These are phyloP conservation scores for Raphanus sativus DNA, from an alignment of 345 rosid species.

Conservation along the genomic window DNA sequence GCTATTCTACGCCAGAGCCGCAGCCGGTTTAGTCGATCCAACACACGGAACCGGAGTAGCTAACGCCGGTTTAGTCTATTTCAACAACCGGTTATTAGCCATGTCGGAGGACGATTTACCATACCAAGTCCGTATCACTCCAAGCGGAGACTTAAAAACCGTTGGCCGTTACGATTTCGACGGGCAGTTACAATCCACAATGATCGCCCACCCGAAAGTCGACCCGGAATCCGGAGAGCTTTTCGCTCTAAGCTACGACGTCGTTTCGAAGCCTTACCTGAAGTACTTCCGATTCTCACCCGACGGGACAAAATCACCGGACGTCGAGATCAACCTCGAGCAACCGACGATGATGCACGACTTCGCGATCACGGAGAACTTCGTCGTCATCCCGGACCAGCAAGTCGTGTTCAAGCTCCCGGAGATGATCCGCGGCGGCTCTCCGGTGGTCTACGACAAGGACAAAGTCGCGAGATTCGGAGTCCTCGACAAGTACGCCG, in stretches of 20 bases:
- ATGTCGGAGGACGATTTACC: conserved; percentile 95
- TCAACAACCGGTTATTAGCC: conserved; percentile 64
- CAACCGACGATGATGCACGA: conserved; percentile 91
- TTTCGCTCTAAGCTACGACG: conserved; percentile 81
- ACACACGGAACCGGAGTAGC: conserved; percentile 74
- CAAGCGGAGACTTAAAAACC: conserved; percentile 62
- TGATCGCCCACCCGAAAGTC: conserved; percentile 93
- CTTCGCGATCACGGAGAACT: conserved; percentile 73
- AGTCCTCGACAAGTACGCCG: conserved; percentile 63
- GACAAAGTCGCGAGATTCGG: conserved; percentile 72
- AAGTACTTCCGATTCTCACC: conserved; percentile 73
- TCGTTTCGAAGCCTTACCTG: conserved; percentile 67
- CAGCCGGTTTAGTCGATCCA: conserved; percentile 63
- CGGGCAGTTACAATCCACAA: conserved; percentile 59
- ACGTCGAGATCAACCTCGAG: conserved; percentile 65
- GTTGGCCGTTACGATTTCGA: conserved; percentile 62
- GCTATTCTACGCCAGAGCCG: conserved; percentile 73
- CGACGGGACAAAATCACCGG: conserved; percentile 59
- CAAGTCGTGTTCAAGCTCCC: conserved; percentile 81
- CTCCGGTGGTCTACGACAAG: conserved; percentile 81
- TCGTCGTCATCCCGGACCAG: conserved; percentile 82
- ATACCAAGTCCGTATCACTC: conserved; percentile 65
- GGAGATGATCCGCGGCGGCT: conserved; percentile 81
- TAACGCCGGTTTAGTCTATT: conserved; percentile 85
- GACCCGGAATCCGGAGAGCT: conserved; percentile 70